A percentile compares a stretch with the other conserved stretches of the same genome.
Evolutionary conservation across 169 alveolate genomes (phyloP).

Genomic region (Amoebophrya sp.): DNA sequence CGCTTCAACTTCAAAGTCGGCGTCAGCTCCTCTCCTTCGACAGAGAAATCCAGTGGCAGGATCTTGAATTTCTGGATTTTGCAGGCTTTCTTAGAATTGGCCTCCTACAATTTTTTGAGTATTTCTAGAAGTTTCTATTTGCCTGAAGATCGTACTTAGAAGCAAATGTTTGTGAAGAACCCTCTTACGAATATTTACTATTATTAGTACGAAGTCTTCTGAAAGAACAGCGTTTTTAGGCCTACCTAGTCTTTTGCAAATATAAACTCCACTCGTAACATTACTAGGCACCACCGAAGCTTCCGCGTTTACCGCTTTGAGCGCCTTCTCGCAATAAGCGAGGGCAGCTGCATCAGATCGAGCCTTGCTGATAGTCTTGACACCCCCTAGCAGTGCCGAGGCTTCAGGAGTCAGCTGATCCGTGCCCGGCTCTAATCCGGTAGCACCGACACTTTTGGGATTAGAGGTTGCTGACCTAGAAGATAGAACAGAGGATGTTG

Average conservation of each 20-base stretch:
- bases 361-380: not conserved
- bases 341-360: not conserved
- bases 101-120: too few relatives aligned
- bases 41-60: not conserved
- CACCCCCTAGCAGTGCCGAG: not conserved
- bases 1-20: slow-evolving; percentile 15
- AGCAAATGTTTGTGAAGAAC: too few relatives aligned
- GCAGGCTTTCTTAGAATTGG: too few relatives aligned
- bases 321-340: not conserved
- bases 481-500: too few relatives aligned
- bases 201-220: too few relatives aligned
- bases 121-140: too few relatives aligned
- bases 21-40: not conserved
- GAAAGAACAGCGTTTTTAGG: too few relatives aligned
- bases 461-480: too few relatives aligned
- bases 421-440: not conserved
- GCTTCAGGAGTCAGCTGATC: not conserved
- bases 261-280: too few relatives aligned
- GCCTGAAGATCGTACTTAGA: too few relatives aligned
- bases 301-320: not conserved
- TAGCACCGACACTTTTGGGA: not conserved
- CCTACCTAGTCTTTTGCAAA: too few relatives aligned
- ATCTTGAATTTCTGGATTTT: not conserved
- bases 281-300: not conserved
- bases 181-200: too few relatives aligned